A percentile compares a stretch with the other conserved stretches of the same genome.
Conservation (phyloP, 2,329 filamentous ascomycete genomes). For the Cytospora leucostoma region DNA sequence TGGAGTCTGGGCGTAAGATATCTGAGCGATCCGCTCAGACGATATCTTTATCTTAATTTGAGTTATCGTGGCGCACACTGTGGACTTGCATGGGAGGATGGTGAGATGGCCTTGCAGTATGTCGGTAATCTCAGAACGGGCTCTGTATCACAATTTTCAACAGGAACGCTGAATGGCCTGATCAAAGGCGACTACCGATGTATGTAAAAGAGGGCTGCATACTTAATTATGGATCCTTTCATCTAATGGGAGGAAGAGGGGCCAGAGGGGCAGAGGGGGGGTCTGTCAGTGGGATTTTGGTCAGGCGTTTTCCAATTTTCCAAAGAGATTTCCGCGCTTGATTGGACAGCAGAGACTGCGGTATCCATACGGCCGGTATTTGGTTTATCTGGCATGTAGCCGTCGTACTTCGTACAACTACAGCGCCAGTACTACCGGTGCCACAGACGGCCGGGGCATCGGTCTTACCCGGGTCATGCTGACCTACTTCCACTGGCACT, state of each 20-base stretch:
- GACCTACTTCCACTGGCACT: too few species aligned
- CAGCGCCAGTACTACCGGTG: too few species aligned
- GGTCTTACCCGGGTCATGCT: too few species aligned
- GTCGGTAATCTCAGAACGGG: slow-evolving; percentile 6
- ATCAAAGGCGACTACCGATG: slow-evolving; percentile 14
- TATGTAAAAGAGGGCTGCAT: slow-evolving; percentile 3
- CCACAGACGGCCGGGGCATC: too few species aligned
- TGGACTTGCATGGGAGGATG: background rate
- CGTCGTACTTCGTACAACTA: background rate
- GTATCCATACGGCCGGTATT: too few species aligned
- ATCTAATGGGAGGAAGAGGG: background rate
- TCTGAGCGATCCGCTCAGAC: background rate
- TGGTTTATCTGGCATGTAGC: background rate
- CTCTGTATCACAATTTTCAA: slow-evolving; percentile 6
- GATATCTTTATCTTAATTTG: slow-evolving; percentile 10
- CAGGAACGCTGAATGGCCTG: slow-evolving; percentile 21
- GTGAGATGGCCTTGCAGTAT: slow-evolving; percentile 3
- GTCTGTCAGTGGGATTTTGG: background rate
- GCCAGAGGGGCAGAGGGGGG: too few species aligned
- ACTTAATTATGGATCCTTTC: background rate
- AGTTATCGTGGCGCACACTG: slow-evolving; percentile 18
- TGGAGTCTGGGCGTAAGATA: slow-evolving; percentile 7
- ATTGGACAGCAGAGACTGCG: background rate
- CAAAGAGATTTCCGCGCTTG: background rate
- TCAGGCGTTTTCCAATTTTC: background rate